A percentile compares a stretch with the other conserved stretches of the same genome.
Conservation (phyloP, 768 basidiomycete species). For the Tricholoma flavovirens region DNA sequence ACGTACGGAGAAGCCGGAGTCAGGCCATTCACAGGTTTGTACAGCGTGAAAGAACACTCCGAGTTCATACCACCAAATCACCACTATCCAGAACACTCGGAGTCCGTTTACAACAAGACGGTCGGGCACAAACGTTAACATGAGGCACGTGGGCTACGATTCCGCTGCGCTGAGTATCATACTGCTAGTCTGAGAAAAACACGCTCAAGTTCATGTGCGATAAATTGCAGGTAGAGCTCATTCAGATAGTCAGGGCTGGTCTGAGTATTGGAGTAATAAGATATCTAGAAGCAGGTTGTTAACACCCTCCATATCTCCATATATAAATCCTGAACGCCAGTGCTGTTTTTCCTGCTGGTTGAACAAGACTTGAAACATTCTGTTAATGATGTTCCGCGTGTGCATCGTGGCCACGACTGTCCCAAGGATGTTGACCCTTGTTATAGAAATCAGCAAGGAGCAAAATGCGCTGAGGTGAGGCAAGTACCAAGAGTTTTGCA, state of each 20-base stretch:
- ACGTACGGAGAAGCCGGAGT: conserved; percentile 27
- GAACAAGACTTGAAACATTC: neutral
- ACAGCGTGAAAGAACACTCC: conserved; percentile 47
- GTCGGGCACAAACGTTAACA: conserved; percentile 19
- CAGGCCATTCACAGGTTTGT: conserved; percentile 57
- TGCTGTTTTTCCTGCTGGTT: neutral
- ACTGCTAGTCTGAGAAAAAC: too few species aligned
- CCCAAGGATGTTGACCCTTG: conserved; percentile 50
- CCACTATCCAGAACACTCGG: conserved; percentile 53
- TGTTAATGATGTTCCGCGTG: conserved; percentile 38
- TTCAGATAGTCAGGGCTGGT: neutral
- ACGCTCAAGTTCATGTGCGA: neutral
- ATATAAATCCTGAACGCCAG: neutral
- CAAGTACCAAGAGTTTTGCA: conserved; percentile 61
- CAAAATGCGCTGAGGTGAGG: conserved; percentile 1
- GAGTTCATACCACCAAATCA: conserved; percentile 69
- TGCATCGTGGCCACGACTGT: conserved; percentile 27
- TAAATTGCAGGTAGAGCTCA: neutral
- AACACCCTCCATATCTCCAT: neutral
- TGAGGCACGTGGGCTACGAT: neutral
- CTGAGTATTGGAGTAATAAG: neutral
- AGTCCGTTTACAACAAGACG: conserved; percentile 39
- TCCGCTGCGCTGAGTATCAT: too few species aligned
- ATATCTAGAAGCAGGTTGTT: neutral
- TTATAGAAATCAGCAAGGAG: conserved; percentile 2